A percentile compares a stretch with the other conserved stretches of the same genome.
These are phyloP conservation scores for Trichoderma koningiopsis DNA, from an alignment of 2,329 filamentous ascomycete species.

Conservation along the genomic window DNA sequence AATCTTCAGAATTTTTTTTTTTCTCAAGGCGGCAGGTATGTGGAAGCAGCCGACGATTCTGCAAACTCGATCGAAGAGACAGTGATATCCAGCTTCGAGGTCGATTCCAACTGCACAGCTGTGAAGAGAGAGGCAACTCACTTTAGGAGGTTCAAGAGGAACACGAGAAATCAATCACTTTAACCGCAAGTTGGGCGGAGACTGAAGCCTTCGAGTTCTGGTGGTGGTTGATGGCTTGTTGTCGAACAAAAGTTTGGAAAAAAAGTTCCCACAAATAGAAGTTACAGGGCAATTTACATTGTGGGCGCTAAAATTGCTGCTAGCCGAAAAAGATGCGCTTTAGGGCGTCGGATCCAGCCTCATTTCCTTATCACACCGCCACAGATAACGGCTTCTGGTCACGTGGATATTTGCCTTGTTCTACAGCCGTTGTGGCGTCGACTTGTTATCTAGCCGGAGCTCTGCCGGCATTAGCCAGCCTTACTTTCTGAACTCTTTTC, in stretches of 20 bases:
- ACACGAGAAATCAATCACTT: constrained; percentile 99
- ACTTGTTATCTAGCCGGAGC: constrained; percentile 15
- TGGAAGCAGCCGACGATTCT: not conserved
- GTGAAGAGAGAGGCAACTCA: not conserved
- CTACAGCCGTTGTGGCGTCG: not conserved
- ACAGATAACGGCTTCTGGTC: not conserved
- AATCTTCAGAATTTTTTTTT: not conserved
- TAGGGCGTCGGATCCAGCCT: constrained; percentile 31
- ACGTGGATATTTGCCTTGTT: constrained; percentile 13
- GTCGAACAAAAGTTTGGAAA: constrained; percentile 32
- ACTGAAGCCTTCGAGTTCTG: constrained; percentile 96
- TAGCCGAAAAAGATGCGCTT: constrained; percentile 33
- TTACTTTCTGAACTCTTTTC: constrained; percentile 19
- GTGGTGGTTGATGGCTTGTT: constrained; percentile 43
- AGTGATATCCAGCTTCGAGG: not conserved
- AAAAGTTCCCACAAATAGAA: constrained; percentile 35
- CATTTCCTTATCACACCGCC: constrained; percentile 17
- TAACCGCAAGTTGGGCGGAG: constrained; percentile 98
- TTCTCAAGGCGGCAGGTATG: not conserved
- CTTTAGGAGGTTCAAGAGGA: constrained; percentile 46
- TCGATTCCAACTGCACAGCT: not conserved
- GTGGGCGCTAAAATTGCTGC: constrained; percentile 37
- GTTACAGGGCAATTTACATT: constrained; percentile 37
- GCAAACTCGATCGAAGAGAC: constrained; percentile 3
- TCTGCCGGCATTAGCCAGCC: constrained; percentile 20